Evolutionary conservation across 2,329 filamentous ascomycete genomes (phyloP).

Genomic region (Talaromyces sp.): DNA sequence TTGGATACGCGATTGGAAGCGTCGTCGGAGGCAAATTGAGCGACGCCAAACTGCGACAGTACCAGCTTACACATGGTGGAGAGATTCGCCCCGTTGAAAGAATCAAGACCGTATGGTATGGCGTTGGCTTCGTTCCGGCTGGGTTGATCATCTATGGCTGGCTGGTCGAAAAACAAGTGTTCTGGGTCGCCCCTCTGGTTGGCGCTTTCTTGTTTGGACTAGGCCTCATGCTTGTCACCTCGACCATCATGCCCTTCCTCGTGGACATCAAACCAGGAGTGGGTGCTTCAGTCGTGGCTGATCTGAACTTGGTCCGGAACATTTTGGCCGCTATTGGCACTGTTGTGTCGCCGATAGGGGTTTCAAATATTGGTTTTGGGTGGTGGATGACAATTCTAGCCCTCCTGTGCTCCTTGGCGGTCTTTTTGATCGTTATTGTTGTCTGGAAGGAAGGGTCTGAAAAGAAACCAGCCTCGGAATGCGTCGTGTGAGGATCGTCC

Average conservation of each 20-base stretch:
- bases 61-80: conserved; percentile 8
- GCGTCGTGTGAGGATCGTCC: neutral
- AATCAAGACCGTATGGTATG: conserved; percentile 11
- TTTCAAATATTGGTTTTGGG: conserved; percentile 4
- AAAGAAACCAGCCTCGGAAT: neutral
- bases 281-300: conserved; percentile 21
- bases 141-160: conserved; percentile 13
- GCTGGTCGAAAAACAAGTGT: conserved; percentile 7
- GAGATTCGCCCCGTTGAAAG: neutral
- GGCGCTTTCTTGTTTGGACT: conserved; percentile 17
- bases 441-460: conserved; percentile 4
- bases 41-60: conserved; percentile 7
- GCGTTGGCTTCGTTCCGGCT: conserved; percentile 6
- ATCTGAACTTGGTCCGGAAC: conserved; percentile 21
- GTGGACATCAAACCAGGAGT: conserved; percentile 19
- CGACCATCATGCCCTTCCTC: conserved; percentile 22
- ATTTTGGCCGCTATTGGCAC: conserved; percentile 20
- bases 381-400: conserved; percentile 13
- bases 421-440: conserved; percentile 6
- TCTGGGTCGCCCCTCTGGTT: conserved; percentile 10
- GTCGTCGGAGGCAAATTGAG: conserved; percentile 10
- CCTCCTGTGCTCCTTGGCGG: conserved; percentile 4
- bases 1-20: conserved; percentile 14
- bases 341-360: conserved; percentile 5
- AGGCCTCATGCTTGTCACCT: conserved; percentile 21